These are phyloP conservation scores for Solanum dulcamara DNA, from an alignment of 257 asterid genomes.

Conservation along the genomic window DNA sequence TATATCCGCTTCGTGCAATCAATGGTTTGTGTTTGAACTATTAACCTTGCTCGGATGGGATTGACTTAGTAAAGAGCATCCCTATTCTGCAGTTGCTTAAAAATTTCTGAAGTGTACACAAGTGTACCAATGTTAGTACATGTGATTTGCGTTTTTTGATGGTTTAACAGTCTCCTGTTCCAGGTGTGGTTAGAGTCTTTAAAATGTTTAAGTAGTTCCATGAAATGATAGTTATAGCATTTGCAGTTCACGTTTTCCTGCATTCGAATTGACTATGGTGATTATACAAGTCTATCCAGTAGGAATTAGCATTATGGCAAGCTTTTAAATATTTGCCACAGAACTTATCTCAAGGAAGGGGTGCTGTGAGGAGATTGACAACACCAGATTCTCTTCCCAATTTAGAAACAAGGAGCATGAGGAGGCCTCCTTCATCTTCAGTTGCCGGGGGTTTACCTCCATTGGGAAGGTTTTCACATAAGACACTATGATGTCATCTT, in stretches of 20 bases:
- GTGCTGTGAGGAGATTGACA: conserved; percentile 55
- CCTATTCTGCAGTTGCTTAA: background rate
- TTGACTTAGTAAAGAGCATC: background rate
- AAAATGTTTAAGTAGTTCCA: background rate
- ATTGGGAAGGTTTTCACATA: conserved; percentile 59
- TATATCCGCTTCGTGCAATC: background rate
- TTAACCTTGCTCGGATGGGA: background rate
- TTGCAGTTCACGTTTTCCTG: background rate
- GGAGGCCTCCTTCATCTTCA: conserved; percentile 74
- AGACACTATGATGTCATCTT: background rate
- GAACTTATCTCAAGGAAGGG: conserved; percentile 91
- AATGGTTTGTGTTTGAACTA: background rate
- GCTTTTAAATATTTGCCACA: conserved; percentile 18
- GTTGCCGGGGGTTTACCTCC: conserved; percentile 97
- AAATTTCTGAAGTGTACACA: background rate
- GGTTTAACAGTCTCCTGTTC: background rate
- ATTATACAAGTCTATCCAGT: background rate
- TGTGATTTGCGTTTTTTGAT: background rate
- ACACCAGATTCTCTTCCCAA: conserved; percentile 46
- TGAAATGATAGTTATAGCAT: background rate
- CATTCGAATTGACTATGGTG: background rate
- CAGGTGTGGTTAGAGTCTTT: background rate
- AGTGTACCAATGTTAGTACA: background rate
- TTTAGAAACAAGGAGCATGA: conserved; percentile 49
- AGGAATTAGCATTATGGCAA: background rate